Percentiles rank a stretch among this genome's conserved stretches.
Evolutionary conservation across 1,284 basidiomycete genomes (phyloP).

Genomic region (Trichosporon sp.): DNA sequence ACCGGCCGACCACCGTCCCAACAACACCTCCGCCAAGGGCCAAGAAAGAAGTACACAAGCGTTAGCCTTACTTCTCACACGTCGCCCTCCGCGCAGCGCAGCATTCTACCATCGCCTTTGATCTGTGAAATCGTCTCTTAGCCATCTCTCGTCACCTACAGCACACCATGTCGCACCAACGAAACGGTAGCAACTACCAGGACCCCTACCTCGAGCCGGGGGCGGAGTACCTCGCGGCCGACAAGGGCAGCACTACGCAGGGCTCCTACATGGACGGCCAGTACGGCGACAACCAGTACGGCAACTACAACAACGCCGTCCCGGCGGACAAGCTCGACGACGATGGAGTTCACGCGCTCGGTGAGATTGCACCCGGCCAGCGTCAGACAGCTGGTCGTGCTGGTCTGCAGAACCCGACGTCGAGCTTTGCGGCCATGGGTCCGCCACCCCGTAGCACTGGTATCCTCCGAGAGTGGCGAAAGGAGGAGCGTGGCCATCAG

Average conservation of each 20-base stretch:
- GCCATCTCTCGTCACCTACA: neutral
- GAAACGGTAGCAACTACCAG: conserved; percentile 17
- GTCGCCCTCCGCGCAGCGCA: neutral
- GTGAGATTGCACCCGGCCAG: conserved; percentile 16
- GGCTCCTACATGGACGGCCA: neutral
- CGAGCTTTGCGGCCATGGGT: conserved; percentile 39
- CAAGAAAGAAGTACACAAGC: neutral
- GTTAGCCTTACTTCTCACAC: neutral
- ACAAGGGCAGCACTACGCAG: neutral
- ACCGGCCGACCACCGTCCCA: neutral
- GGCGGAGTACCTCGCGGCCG: conserved; percentile 16
- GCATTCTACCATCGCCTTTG: neutral
- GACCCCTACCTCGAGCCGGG: conserved; percentile 19
- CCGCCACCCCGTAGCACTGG: conserved; percentile 49
- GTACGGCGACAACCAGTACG: conserved; percentile 12
- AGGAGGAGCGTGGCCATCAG: conserved; percentile 49
- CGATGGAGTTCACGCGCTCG: conserved; percentile 15
- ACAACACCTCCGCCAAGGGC: neutral
- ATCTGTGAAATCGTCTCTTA: neutral
- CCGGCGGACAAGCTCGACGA: conserved; percentile 32
- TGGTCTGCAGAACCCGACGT: conserved; percentile 27
- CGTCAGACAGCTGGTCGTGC: conserved; percentile 35
- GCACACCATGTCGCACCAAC: conserved; percentile 13
- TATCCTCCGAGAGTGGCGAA: conserved; percentile 49
- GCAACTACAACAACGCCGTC: conserved; percentile 10